phyloP scores from a whole-genome alignment of 2,329 filamentous ascomycete genomes.

The Ascochyta pisi region DNA sequence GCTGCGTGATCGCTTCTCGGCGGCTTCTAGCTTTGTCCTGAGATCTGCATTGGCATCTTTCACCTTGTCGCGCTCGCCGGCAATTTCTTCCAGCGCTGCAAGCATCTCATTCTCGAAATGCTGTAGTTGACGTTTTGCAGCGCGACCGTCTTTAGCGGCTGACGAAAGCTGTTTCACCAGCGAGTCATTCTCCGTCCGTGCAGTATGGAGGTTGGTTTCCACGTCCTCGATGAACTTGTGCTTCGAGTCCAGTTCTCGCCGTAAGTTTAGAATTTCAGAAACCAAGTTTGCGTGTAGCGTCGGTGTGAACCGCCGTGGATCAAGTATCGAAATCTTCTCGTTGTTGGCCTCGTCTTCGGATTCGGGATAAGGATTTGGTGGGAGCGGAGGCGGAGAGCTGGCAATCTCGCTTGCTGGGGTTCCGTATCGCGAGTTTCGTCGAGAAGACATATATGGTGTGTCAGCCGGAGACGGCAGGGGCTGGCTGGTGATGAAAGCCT shows the following conservation, averaged over 20 bases:
- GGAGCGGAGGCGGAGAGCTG: constrained; percentile 65
- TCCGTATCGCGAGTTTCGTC: constrained; percentile 68
- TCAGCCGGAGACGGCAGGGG: constrained; percentile 73
- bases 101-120: constrained; percentile 87
- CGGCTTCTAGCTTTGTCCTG: constrained; percentile 76
- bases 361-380: constrained; percentile 56
- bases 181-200: constrained; percentile 76
- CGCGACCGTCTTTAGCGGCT: constrained; percentile 77
- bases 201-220: constrained; percentile 74
- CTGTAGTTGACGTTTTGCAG: constrained; percentile 83
- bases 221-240: constrained; percentile 83
- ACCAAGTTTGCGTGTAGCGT: constrained; percentile 94
- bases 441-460: constrained; percentile 73
- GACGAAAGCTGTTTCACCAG: constrained; percentile 68
- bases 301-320: constrained; percentile 91
- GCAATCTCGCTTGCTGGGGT: constrained; percentile 67
- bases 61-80: constrained; percentile 84
- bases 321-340: constrained; percentile 76
- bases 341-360: constrained; percentile 62
- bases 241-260: constrained; percentile 91
- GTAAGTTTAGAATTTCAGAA: constrained; percentile 86
- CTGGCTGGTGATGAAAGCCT: constrained; percentile 51
- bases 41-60: constrained; percentile 75
- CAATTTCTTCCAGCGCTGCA: constrained; percentile 82
- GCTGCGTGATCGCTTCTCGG: constrained; percentile 76